Conservation (phyloP, 2,329 filamentous ascomycete genomes). For the Xylaria sp. region DNA sequence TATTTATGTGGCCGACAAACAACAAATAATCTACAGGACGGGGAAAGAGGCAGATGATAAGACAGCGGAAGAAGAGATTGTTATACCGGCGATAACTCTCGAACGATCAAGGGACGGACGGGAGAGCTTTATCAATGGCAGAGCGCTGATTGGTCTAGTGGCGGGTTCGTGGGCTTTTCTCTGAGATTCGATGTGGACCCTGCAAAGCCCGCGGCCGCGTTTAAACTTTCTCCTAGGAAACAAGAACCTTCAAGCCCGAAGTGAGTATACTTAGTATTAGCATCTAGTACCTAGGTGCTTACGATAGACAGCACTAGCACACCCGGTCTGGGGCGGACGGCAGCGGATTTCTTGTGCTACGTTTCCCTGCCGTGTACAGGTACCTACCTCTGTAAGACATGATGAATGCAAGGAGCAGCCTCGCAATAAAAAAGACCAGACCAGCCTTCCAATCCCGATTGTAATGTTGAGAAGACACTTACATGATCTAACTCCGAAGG, state of each 20-base stretch:
- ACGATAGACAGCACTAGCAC: too few species aligned
- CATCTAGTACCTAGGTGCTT: too few species aligned
- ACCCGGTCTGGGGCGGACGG: neutral
- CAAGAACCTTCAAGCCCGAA: constrained; percentile 8
- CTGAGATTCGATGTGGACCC: constrained; percentile 28
- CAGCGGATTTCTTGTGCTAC: constrained; percentile 10
- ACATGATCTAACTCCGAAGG: neutral
- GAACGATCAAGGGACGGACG: constrained; percentile 11
- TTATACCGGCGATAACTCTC: constrained; percentile 12
- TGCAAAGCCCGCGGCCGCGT: constrained; percentile 11
- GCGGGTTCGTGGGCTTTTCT: constrained; percentile 20
- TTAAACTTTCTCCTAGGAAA: neutral
- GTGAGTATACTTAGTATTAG: constrained; percentile 1
- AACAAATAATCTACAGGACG: neutral
- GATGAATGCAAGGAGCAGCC: neutral
- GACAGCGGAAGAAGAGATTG: constrained; percentile 4
- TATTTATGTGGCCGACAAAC: neutral
- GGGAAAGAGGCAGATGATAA: neutral
- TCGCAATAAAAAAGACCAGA: neutral
- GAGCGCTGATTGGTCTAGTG: constrained; percentile 31
- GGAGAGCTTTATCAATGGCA: constrained; percentile 32
- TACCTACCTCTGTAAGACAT: neutral
- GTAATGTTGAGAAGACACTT: neutral
- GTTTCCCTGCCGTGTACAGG: neutral
- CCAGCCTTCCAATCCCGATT: neutral